Conservation (phyloP, 2,329 filamentous ascomycete genomes). For the Aspergillus novofumigatus region DNA sequence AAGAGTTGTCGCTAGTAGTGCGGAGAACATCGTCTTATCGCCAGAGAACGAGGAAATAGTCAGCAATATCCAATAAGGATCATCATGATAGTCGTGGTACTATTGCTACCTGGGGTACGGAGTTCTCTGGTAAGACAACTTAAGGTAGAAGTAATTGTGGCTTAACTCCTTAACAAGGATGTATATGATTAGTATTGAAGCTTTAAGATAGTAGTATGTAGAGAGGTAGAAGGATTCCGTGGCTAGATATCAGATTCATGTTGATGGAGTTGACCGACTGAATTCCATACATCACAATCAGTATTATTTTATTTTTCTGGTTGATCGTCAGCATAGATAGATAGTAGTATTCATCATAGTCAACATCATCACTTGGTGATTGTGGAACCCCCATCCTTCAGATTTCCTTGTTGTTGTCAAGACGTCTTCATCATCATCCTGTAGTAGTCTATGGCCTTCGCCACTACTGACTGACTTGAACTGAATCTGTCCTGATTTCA, state of each 20-base stretch:
- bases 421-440: conserved; percentile 3
- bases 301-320: neutral
- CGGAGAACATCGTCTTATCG: neutral
- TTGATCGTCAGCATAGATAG: neutral
- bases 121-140: too few species aligned
- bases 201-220: too few species aligned
- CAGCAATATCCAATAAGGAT: neutral
- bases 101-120: neutral
- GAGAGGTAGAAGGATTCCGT: neutral
- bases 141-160: too few species aligned
- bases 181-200: neutral
- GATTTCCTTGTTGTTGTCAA: conserved; percentile 4
- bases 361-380: neutral
- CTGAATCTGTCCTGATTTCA: neutral
- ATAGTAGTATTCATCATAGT: neutral
- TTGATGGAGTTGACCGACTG: neutral
- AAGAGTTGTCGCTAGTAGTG: neutral
- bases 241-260: neutral
- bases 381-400: neutral
- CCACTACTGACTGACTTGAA: neutral
- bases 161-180: too few species aligned
- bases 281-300: neutral
- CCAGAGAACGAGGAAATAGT: neutral
- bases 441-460: neutral
- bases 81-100: neutral